Evolutionary conservation across 2,329 filamentous ascomycete genomes (phyloP).

Genomic region (Endothia cerciana): DNA sequence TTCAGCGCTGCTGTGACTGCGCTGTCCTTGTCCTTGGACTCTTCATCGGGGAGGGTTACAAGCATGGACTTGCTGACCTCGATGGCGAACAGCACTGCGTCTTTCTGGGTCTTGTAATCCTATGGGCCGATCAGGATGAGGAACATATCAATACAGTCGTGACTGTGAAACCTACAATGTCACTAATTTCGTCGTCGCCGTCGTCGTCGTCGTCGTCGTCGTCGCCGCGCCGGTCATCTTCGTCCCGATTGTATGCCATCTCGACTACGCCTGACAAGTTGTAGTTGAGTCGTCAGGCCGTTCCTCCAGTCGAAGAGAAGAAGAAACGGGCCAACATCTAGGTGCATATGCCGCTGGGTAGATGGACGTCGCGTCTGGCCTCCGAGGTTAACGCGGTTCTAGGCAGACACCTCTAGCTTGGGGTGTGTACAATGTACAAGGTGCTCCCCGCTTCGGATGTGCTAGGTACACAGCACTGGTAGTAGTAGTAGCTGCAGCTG

Average conservation of each 20-base stretch:
- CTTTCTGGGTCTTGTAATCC: constrained; percentile 91
- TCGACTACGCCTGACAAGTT: not conserved
- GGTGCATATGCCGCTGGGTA: not conserved
- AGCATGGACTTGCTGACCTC: constrained; percentile 91
- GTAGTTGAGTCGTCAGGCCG: not conserved
- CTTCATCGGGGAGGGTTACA: constrained; percentile 61
- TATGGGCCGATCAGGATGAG: constrained; percentile 39
- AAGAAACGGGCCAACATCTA: too few species aligned
- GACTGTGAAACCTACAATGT: constrained; percentile 33
- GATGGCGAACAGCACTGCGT: constrained; percentile 97
- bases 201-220: constrained; percentile 74
- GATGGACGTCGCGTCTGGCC: constrained; percentile 7
- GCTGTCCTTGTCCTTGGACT: constrained; percentile 76
- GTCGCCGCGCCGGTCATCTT: constrained; percentile 55
- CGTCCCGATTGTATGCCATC: constrained; percentile 44
- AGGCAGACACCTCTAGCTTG: constrained; percentile 22
- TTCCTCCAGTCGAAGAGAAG: not conserved
- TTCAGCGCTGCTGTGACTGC: constrained; percentile 84
- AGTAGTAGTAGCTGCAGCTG: not conserved
- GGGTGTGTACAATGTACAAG: not conserved
- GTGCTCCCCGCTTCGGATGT: not conserved
- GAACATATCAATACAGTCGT: too few species aligned
- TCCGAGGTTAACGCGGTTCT: constrained; percentile 21
- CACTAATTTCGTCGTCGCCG: constrained; percentile 61
- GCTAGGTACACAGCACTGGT: not conserved